Evolutionary conservation across 2,329 filamentous ascomycete species (phyloP).

Genomic region (Alternaria sp.): DNA sequence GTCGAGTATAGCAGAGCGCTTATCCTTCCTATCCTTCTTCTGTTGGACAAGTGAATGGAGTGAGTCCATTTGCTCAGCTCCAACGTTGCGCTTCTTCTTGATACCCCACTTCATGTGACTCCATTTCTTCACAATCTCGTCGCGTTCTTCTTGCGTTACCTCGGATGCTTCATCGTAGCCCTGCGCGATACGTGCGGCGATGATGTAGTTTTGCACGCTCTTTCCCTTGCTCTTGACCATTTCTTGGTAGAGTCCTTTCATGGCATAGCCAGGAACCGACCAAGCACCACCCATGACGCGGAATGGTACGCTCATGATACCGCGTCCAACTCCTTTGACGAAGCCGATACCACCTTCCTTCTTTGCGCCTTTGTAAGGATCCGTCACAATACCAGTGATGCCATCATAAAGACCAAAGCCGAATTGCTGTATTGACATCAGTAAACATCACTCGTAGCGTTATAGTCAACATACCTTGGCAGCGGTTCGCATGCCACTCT

Average conservation of each 20-base stretch:
- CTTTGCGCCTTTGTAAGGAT: slow-evolving; percentile 73
- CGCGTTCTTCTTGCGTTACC: slow-evolving; percentile 64
- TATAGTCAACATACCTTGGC: slow-evolving; percentile 61
- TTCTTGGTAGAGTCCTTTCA: slow-evolving; percentile 82
- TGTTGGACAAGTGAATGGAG: slow-evolving; percentile 53
- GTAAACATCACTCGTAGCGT: background rate
- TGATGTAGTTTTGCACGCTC: slow-evolving; percentile 79
- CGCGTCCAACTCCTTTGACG: slow-evolving; percentile 81
- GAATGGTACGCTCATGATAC: slow-evolving; percentile 78
- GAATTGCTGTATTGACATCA: slow-evolving; percentile 62
- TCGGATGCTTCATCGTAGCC: slow-evolving; percentile 70
- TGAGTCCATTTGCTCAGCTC: slow-evolving; percentile 57
- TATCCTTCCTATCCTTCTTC: slow-evolving; percentile 41
- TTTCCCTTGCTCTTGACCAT: slow-evolving; percentile 73
- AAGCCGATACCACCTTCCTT: slow-evolving; percentile 72
- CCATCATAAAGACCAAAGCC: slow-evolving; percentile 81
- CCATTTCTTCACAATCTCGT: slow-evolving; percentile 71
- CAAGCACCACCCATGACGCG: slow-evolving; percentile 75
- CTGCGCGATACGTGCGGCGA: slow-evolving; percentile 76
- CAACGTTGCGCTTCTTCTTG: slow-evolving; percentile 61
- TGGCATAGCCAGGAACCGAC: slow-evolving; percentile 77
- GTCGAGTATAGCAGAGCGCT: slow-evolving; percentile 39
- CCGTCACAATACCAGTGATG: slow-evolving; percentile 78
- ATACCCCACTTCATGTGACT: slow-evolving; percentile 65
- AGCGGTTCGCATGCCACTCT: slow-evolving; percentile 77